Evolutionary conservation across 257 asterid genomes (phyloP), one percentile per base, ranked within the genome.

Genomic region (Nicotiana sylvestris): DNA sequence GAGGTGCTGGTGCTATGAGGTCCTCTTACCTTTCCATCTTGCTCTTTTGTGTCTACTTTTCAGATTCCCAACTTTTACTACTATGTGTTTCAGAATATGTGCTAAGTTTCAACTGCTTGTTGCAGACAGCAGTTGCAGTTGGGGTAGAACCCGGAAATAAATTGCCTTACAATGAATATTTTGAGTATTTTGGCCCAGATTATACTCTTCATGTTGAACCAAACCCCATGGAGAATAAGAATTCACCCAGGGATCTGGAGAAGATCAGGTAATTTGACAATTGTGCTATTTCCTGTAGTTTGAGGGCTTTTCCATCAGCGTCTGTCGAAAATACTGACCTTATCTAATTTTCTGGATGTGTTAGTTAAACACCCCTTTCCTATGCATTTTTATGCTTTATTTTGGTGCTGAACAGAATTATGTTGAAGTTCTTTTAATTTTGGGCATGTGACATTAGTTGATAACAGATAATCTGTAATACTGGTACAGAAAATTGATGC

Each of bases 111-210:
- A 32, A 6, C 84, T 84, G 82, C 6, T 81, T 87, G 62, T 90
- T 83, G 85, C 92, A 94, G 98, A 94, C 97, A 68, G 97, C 98
- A 16, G 98, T 94, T 66, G 98, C 98, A 60, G 95, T 94, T 66
- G 97, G 90, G 66, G 92, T 93, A 35, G 98, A 94, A 80, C 98
- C 95, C 17, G 97, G 91, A 76, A 93, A 94, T 76, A 92, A 87
- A 66, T 88, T 94, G 88, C 98, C 98, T 4, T 90, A 89, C 86
- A 93, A 93, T 79, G 97, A 93, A 16, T 94, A 94, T 82, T 94
- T 88, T 49, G 98, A 94, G 89, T 94, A 92, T 89, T 94, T 91
- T 89, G 97, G 96, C 55, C 98, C 98, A 8, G 93, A 90, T 85
- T 92, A 91, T 81, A 90, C 90, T 69, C 98, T 93, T 65, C 95